Evolutionary conservation across 768 basidiomycete species (phyloP).

Genomic region (Macrocybe gigantea): DNA sequence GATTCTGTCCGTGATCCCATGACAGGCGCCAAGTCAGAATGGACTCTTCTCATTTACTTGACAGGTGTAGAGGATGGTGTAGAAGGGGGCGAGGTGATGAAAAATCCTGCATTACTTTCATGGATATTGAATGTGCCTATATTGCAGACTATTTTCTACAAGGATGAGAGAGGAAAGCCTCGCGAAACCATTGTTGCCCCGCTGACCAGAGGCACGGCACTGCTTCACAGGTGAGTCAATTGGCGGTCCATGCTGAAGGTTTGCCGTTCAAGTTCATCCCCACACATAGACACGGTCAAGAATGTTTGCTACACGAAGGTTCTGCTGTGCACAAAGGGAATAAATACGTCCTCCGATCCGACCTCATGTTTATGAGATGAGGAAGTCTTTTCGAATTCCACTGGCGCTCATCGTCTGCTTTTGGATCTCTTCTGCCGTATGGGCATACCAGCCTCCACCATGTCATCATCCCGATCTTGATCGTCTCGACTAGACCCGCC

Average conservation of each 20-base stretch:
- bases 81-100: slow-evolving; percentile 57
- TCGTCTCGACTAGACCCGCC: slow-evolving; percentile 58
- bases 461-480: slow-evolving; percentile 88
- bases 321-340: slow-evolving; percentile 51
- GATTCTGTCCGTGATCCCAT: slow-evolving; percentile 56
- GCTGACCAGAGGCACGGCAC: slow-evolving; percentile 54
- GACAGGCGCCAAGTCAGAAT: slow-evolving; percentile 64
- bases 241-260: neutral
- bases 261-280: neutral
- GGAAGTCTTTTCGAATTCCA: neutral
- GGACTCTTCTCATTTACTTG: slow-evolving; percentile 73
- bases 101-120: neutral
- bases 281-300: slow-evolving; percentile 53
- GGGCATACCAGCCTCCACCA: slow-evolving; percentile 87
- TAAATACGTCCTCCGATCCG: slow-evolving; percentile 72
- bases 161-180: slow-evolving; percentile 43
- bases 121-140: neutral
- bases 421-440: slow-evolving; percentile 48
- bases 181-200: slow-evolving; percentile 45
- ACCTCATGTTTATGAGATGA: slow-evolving; percentile 53
- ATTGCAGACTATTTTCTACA: slow-evolving; percentile 64
- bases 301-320: slow-evolving; percentile 71
- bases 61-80: slow-evolving; percentile 70
- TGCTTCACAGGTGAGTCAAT: slow-evolving; percentile 54
- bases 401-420: slow-evolving; percentile 26